A percentile compares a stretch with the other conserved stretches of the same genome.
Evolutionary conservation across 1,284 basidiomycete species (phyloP).

Genomic region (Microbotryum silenes-acaulis): DNA sequence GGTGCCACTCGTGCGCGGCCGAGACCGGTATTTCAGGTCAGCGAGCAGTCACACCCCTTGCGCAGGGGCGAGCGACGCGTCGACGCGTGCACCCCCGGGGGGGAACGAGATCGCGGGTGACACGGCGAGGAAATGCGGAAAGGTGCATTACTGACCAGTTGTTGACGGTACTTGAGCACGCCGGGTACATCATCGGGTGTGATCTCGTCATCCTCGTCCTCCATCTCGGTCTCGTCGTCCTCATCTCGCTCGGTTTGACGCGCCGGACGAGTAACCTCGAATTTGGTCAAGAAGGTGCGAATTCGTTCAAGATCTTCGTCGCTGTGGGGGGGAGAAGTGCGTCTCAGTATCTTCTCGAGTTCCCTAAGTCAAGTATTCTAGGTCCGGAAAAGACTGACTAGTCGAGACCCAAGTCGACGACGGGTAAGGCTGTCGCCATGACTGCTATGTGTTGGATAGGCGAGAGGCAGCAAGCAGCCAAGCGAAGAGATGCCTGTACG

Average conservation of each 20-base stretch:
- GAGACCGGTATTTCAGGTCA: too few relatives aligned
- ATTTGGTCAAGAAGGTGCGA: conserved; percentile 59
- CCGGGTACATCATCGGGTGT: neutral
- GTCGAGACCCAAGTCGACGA: conserved; percentile 48
- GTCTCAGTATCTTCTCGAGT: too few relatives aligned
- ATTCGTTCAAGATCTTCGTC: conserved; percentile 50
- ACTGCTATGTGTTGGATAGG: too few relatives aligned
- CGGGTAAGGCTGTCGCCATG: conserved; percentile 44
- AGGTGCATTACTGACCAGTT: conserved; percentile 56
- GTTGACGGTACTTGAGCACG: conserved; percentile 73
- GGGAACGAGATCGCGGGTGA: too few relatives aligned
- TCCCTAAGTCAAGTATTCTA: neutral
- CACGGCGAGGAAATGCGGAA: too few relatives aligned
- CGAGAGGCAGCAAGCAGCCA: conserved; percentile 1
- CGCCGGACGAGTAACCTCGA: conserved; percentile 39
- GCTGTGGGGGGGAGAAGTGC: conserved; percentile 45
- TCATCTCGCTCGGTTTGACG: conserved; percentile 58
- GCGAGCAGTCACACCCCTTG: too few relatives aligned
- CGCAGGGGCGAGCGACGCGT: too few relatives aligned
- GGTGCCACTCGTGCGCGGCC: too few relatives aligned
- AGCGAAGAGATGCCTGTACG: neutral
- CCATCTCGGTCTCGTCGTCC: conserved; percentile 62
- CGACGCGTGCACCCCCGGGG: too few relatives aligned
- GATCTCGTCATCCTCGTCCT: conserved; percentile 36
- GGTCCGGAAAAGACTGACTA: conserved; percentile 40